Conservation (phyloP, 305 asterid genomes). For the Fraxinus dipetala region DNA sequence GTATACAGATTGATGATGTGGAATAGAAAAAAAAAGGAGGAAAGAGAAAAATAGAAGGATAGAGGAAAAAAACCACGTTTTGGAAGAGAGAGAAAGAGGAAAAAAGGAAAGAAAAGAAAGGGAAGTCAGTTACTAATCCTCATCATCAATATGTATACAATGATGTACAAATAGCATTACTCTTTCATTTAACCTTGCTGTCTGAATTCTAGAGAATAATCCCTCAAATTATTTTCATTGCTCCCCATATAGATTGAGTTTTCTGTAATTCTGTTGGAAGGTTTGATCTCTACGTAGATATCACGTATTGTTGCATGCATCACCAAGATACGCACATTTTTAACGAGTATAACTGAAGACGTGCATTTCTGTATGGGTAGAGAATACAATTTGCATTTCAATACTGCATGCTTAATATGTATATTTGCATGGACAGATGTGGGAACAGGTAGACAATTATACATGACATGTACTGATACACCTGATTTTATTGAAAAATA, state of each 20-base stretch:
- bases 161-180: not conserved
- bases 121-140: not conserved
- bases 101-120: not conserved
- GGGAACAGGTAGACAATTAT: not conserved
- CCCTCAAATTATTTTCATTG: not conserved
- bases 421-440: not conserved
- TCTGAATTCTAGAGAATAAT: not conserved
- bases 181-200: not conserved
- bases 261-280: not conserved
- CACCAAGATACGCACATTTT: not conserved
- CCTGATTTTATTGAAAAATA: not conserved
- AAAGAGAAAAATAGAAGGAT: not conserved
- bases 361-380: not conserved
- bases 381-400: not conserved
- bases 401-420: not conserved
- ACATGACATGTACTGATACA: not conserved
- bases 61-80: not conserved
- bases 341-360: not conserved
- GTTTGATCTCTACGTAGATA: not conserved
- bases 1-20: not conserved
- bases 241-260: not conserved
- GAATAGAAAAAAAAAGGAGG: not conserved
- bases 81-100: not conserved
- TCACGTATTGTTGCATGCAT: not conserved
- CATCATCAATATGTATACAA: not conserved